These are phyloP conservation scores for Rhodotorula sp. DNA, from an alignment of 1,284 basidiomycete genomes.

Conservation along the genomic window DNA sequence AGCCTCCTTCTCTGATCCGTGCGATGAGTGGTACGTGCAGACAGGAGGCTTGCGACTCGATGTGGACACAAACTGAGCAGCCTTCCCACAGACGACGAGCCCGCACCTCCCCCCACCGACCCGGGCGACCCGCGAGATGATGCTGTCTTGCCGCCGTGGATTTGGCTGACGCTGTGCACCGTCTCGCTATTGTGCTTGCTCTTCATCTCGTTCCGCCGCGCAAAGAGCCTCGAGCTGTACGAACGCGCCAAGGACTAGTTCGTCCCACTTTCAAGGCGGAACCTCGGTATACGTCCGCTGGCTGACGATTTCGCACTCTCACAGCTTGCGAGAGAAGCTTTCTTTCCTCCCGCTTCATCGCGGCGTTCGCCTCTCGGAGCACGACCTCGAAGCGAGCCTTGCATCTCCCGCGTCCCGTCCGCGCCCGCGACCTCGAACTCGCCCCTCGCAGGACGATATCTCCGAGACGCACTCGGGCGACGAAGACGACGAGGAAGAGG, in stretches of 20 bases:
- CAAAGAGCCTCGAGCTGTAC: conserved; percentile 20
- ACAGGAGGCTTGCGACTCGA: not conserved
- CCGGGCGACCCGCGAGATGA: not conserved
- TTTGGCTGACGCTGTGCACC: conserved; percentile 36
- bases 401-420: not conserved
- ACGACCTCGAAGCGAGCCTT: conserved; percentile 5
- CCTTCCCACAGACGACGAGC: not conserved
- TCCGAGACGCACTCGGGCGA: conserved; percentile 5
- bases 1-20: not conserved
- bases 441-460: not conserved
- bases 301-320: not conserved
- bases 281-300: no score
- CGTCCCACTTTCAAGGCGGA: not conserved
- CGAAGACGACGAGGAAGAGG: conserved; percentile 1
- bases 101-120: not conserved
- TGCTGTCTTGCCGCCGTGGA: conserved; percentile 23
- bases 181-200: conserved; percentile 18
- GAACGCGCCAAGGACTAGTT: conserved; percentile 7
- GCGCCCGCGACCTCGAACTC: not conserved
- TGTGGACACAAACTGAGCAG: not conserved
- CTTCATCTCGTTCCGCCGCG: conserved; percentile 34
- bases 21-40: conserved; percentile 1
- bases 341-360: not conserved
- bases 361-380: conserved; percentile 7
- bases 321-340: not conserved